A percentile compares a stretch with the other conserved stretches of the same genome.
phyloP scores from a whole-genome alignment of 441 rosid genomes.

The Biscutella laevigata region DNA sequence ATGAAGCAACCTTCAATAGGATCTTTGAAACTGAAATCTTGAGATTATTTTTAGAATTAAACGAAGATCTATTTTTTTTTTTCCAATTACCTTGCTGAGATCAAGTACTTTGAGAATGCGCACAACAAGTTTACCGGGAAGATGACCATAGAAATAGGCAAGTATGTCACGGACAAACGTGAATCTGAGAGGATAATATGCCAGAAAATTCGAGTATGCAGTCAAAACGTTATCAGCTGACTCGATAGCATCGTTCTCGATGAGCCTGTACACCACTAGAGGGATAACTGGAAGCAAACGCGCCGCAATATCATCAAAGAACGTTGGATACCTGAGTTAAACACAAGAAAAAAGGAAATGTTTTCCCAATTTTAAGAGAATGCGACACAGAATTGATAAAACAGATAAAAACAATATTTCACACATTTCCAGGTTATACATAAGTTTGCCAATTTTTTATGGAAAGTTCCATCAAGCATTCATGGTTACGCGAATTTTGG shows the following conservation, averaged over 20 bases:
- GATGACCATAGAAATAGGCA: constrained; percentile 90
- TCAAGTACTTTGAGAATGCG: constrained; percentile 74
- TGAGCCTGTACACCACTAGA: constrained; percentile 74
- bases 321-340: constrained; percentile 68
- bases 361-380: not conserved
- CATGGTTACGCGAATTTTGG: not conserved
- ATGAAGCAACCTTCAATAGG: not conserved
- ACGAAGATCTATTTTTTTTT: not conserved
- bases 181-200: constrained; percentile 78
- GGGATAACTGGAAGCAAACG: constrained; percentile 93
- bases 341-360: constrained; percentile 17
- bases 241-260: constrained; percentile 82
- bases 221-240: constrained; percentile 63
- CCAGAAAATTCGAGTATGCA: constrained; percentile 52
- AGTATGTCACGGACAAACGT: constrained; percentile 94
- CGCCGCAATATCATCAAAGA: constrained; percentile 87
- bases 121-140: constrained; percentile 66
- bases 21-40: not conserved
- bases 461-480: constrained; percentile 4
- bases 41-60: not conserved
- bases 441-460: constrained; percentile 11
- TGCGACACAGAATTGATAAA: not conserved
- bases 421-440: not conserved
- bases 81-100: constrained; percentile 60
- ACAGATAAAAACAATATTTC: not conserved